Evolutionary conservation across 2,329 filamentous ascomycete genomes (phyloP).

Genomic region (Amesomyces nigricolor): DNA sequence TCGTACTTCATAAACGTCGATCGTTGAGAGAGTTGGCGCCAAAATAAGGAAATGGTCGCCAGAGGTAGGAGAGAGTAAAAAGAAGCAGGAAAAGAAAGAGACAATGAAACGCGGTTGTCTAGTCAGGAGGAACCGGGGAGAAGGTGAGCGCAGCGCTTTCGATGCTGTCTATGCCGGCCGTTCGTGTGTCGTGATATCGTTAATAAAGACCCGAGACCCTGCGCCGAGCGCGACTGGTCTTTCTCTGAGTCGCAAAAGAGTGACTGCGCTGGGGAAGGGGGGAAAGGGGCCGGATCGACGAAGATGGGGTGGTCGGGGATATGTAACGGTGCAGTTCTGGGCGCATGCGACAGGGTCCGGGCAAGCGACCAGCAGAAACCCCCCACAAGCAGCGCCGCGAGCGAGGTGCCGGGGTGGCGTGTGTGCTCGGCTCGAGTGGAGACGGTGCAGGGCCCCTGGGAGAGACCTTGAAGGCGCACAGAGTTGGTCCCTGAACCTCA

Average conservation of each 20-base stretch:
- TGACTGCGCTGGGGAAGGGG: slow-evolving; percentile 25
- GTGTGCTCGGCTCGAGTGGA: slow-evolving; percentile 17
- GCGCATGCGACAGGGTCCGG: slow-evolving; percentile 14
- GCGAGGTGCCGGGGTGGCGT: slow-evolving; percentile 5
- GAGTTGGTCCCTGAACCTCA: slow-evolving; percentile 11
- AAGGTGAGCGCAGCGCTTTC: slow-evolving; percentile 18
- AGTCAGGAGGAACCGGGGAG: slow-evolving; percentile 12
- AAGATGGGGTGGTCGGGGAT: slow-evolving; percentile 19
- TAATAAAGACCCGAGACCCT: slow-evolving; percentile 21
- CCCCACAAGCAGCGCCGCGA: slow-evolving; percentile 4
- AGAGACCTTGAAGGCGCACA: slow-evolving; percentile 2
- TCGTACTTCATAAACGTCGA: not conserved
- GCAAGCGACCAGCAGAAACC: slow-evolving; percentile 5
- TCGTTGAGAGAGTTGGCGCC: not conserved
- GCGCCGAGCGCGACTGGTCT: slow-evolving; percentile 27
- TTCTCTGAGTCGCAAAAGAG: slow-evolving; percentile 26
- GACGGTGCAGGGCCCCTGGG: slow-evolving; percentile 11
- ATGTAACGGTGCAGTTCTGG: slow-evolving; percentile 20
- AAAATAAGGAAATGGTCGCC: slow-evolving; percentile 6
- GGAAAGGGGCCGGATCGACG: slow-evolving; percentile 12
- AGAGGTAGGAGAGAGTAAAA: not conserved
- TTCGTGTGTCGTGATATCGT: slow-evolving; percentile 16
- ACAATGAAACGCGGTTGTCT: slow-evolving; percentile 18
- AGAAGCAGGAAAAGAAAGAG: slow-evolving; percentile 12
- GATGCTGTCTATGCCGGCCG: slow-evolving; percentile 10